Base-by-base conservation (phyloP, 495 filamentous ascomycete genomes). In the Trichoderma asperelloides region DNA sequence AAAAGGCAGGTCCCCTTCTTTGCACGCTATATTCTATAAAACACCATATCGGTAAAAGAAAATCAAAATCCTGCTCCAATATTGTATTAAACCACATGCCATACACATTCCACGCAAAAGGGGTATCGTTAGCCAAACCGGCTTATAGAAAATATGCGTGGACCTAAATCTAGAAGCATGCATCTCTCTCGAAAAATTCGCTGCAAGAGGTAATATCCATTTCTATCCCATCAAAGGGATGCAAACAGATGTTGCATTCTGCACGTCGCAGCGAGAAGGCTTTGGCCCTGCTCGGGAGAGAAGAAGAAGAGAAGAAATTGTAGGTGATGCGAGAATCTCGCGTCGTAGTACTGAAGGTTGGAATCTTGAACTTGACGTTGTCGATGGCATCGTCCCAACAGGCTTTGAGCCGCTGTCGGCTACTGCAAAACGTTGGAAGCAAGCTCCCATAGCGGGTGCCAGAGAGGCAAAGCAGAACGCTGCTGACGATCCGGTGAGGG, bases 361-460 rank as follows among this genome's bases (percentile, higher is more conserved):
- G 55, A 6, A 60, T 60, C 23, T 60, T 60, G 23, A 6, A 60
- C 55, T 60, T 28, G 55, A 60, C 55, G n/a, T 60, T 60, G 55
- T 16, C 55, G 49, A 21, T 55, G 49, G 8, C n/a, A 25, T 30
- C 55, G 23, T 25, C 3, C 15, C 11, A 18, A 16, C 27, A 11
- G 55, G 23, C 25, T 60, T 60, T 25, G 55, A 13, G 11, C 3
- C 12, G 43, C 13, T 7, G 15, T 30, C 23, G 23, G 30, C 6
- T 7, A 25, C 8, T n/a, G 49, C 16, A 55, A 23, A 27, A 3
- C 27, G 55, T 30, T 18, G 55, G 27, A 60, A 11, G 23, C 8
- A 11, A 25, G 55, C 8, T 12, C 23, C n/a, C 16, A 18, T 30
- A 3, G 25, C 25, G 25, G 27, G 25, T 0, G 16, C 27, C 21